A percentile compares a stretch with the other conserved stretches of the same genome.
Evolutionary conservation across 2,329 filamentous ascomycete species (phyloP).

Genomic region (Lecanosticta acicola): DNA sequence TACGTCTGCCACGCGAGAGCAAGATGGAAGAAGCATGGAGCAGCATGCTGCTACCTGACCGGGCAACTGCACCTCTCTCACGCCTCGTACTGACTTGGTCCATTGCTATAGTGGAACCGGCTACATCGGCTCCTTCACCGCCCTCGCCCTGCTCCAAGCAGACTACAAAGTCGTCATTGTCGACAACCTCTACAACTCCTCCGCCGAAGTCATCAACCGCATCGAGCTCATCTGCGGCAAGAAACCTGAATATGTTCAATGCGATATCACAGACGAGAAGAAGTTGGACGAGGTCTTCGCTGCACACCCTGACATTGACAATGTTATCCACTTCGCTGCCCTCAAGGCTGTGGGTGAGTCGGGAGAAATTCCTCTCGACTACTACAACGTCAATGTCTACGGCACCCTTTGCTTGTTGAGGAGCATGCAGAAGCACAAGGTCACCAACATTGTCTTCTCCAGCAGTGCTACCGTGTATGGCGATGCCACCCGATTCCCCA

Average conservation of each 20-base stretch:
- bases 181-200: slow-evolving; percentile 97
- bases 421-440: slow-evolving; percentile 82
- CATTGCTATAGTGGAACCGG: slow-evolving; percentile 70
- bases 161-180: slow-evolving; percentile 95
- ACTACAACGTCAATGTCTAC: slow-evolving; percentile 94
- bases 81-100: slow-evolving; percentile 5
- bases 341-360: slow-evolving; percentile 98
- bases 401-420: slow-evolving; percentile 83
- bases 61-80: slow-evolving; percentile 2
- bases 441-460: slow-evolving; percentile 96
- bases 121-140: slow-evolving; percentile 98
- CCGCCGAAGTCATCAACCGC: slow-evolving; percentile 81
- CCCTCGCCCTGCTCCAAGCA: slow-evolving; percentile 83
- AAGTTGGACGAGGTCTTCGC: slow-evolving; percentile 81
- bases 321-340: slow-evolving; percentile 96
- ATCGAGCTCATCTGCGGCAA: slow-evolving; percentile 91
- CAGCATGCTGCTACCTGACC: background rate
- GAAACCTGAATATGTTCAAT: slow-evolving; percentile 75
- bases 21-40: background rate
- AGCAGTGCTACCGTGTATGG: slow-evolving; percentile 97
- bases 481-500: slow-evolving; percentile 87
- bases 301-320: slow-evolving; percentile 89
- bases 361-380: slow-evolving; percentile 86
- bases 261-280: slow-evolving; percentile 81
- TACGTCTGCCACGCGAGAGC: slow-evolving; percentile 6